Conservation (phyloP, 2,329 filamentous ascomycete species). For the Neoascochyta sp. region DNA sequence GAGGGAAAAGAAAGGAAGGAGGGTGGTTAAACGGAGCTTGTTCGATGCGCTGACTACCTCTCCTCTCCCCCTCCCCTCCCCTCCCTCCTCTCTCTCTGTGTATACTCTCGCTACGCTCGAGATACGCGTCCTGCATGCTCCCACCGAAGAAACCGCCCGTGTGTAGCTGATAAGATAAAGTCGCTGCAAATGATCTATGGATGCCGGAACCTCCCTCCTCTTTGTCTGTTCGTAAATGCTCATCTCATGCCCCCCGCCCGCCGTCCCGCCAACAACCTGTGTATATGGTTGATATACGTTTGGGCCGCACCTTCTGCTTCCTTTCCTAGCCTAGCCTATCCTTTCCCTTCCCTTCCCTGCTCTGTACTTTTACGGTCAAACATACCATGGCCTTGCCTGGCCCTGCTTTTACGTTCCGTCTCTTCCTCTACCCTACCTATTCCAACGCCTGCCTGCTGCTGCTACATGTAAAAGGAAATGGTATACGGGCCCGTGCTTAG, state of each 20-base stretch:
- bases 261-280: conserved; percentile 1
- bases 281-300: too few relatives aligned
- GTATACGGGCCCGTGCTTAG: conserved; percentile 16
- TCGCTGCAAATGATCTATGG: conserved; percentile 33
- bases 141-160: too few relatives aligned
- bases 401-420: conserved; percentile 20
- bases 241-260: conserved; percentile 11
- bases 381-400: conserved; percentile 1
- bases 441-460: conserved; percentile 30
- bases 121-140: too few relatives aligned
- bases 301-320: too few relatives aligned
- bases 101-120: too few relatives aligned
- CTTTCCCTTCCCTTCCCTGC: conserved; percentile 6
- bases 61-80: too few relatives aligned
- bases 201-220: conserved; percentile 22
- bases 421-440: conserved; percentile 21
- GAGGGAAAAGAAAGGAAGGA: too few relatives aligned
- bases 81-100: too few relatives aligned
- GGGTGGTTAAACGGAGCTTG: too few relatives aligned
- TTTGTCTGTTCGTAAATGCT: conserved; percentile 26
- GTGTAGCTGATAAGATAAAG: conserved; percentile 6
- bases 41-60: too few relatives aligned
- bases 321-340: conserved; percentile 3
- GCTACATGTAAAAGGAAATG: conserved; percentile 15
- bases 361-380: conserved; percentile 8